Conservation (phyloP, 805 yeast genomes). For the Saccharomyces jurei region DNA sequence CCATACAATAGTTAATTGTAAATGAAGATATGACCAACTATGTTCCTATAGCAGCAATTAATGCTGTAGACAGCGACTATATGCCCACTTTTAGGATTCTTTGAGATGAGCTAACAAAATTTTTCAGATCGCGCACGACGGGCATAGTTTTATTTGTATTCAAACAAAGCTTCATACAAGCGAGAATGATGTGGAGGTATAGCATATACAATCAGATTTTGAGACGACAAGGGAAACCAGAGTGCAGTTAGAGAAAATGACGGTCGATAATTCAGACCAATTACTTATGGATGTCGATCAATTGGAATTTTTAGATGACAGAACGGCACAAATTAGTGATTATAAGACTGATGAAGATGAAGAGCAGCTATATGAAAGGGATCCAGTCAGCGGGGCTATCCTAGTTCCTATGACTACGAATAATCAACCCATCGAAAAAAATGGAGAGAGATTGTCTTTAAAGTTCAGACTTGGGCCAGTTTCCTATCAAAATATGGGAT, state of each 20-base stretch:
- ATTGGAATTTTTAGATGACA: conserved; percentile 18
- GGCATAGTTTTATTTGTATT: background rate
- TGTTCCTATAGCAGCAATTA: background rate
- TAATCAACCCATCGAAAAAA: background rate
- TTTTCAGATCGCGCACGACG: background rate
- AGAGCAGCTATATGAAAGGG: background rate
- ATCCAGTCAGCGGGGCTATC: conserved; percentile 7
- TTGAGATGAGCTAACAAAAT: background rate
- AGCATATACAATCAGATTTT: background rate
- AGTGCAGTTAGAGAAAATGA: background rate
- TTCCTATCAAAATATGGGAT: conserved; percentile 36
- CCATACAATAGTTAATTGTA: background rate
- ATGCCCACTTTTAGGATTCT: background rate
- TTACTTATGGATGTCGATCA: conserved; percentile 25
- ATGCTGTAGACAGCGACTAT: background rate
- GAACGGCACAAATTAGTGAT: background rate
- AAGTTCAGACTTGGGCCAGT: conserved; percentile 42
- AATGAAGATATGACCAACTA: background rate
- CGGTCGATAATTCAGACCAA: background rate
- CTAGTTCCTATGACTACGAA: background rate
- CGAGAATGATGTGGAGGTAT: background rate
- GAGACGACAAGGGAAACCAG: background rate
- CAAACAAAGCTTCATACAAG: background rate
- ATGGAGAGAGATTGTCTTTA: conserved; percentile 16
- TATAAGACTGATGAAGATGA: conserved; percentile 1